Conservation (phyloP, 2,329 filamentous ascomycete genomes). For the Trichophyton benhamiae region DNA sequence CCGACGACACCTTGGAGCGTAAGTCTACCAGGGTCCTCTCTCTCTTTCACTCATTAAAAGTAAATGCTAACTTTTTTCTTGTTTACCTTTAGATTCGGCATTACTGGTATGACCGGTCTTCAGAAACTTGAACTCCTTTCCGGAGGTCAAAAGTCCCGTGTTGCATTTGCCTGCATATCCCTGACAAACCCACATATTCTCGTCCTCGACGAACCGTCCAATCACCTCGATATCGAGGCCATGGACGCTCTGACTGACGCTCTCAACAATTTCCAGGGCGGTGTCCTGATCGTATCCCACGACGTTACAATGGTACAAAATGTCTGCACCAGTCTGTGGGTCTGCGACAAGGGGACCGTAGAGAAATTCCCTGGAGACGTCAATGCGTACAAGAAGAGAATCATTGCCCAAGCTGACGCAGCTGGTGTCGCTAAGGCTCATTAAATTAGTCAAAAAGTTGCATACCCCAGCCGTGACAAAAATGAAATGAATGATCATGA, state of each 20-base stretch:
- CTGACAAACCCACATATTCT: conserved; percentile 92
- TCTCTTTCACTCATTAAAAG: conserved; percentile 29
- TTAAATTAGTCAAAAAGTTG: conserved; percentile 18
- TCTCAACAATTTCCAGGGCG: conserved; percentile 75
- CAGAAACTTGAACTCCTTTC: conserved; percentile 93
- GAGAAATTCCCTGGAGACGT: conserved; percentile 95
- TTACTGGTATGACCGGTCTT: conserved; percentile 86
- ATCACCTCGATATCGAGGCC: conserved; percentile 97
- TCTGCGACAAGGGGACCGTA: conserved; percentile 85
- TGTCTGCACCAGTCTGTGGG: conserved; percentile 89
- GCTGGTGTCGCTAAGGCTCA: conserved; percentile 56
- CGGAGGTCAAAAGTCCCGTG: conserved; percentile 95
- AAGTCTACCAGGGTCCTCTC: conserved; percentile 35
- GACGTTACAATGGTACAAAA: conserved; percentile 98
- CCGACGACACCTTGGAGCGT: conserved; percentile 82
- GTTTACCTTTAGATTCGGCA: conserved; percentile 41
- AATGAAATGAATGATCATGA: no score
- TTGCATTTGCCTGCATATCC: conserved; percentile 92
- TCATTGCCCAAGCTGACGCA: conserved; percentile 75
- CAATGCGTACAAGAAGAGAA: conserved; percentile 94
- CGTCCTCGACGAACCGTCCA: conserved; percentile 95
- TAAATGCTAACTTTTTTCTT: background rate
- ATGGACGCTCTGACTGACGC: conserved; percentile 91
- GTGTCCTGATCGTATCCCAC: conserved; percentile 97
- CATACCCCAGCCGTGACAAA: no score